Evolutionary conservation across 2,329 filamentous ascomycete species (phyloP), one percentile per base, ranked within the genome.

Genomic region (Hypoxylon sp.): DNA sequence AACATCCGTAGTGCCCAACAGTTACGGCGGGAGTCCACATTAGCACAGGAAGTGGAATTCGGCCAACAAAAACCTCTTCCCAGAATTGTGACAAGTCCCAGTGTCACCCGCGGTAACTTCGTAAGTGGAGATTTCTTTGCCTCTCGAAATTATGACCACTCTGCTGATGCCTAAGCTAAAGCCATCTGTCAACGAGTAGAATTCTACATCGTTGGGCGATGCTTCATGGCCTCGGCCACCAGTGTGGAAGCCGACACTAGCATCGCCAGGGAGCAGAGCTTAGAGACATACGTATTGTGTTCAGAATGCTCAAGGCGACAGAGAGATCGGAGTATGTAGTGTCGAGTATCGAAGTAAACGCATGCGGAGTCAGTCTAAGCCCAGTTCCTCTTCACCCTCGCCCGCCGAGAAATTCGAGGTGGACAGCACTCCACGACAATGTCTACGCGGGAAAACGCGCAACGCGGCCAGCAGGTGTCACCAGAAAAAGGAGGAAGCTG

Each of bases 401-500:
- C 17, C 24, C 18, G 31, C 17, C 24, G 23, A 47, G 23, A 27
- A 49, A 5, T 24, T 45, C 27, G 31, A n/a, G 11, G 13, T 23
- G 23, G 15, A 15, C 2, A 26, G 29, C 8, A 10, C 9, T 29
- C 37, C 27, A 33, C 23, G 9, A 29, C 7, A 26, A 8, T 6
- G 3, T 10, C 43, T 42, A 23, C 50, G 40, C 20, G 15, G 55
- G 26, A 54, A 61, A 27, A 60, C 50, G 35, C 54, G 57, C 23
- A 24, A 47, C 23, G 55, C 58, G 7, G 61, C 51, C 4, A 58
- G 27, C 18, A 57, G 48, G 15, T 48, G 40, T 24, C 49, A 49
- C 4, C 17, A 3, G 35, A 31, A 62, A 57, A 40, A 57, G 42
- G 17, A 53, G 40, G 18, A 56, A 21, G 43, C 43, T 6, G 26